A percentile compares a stretch with the other conserved stretches of the same genome.
Evolutionary conservation across 1,284 basidiomycete genomes (phyloP).

Genomic region (Ustilago curta): DNA sequence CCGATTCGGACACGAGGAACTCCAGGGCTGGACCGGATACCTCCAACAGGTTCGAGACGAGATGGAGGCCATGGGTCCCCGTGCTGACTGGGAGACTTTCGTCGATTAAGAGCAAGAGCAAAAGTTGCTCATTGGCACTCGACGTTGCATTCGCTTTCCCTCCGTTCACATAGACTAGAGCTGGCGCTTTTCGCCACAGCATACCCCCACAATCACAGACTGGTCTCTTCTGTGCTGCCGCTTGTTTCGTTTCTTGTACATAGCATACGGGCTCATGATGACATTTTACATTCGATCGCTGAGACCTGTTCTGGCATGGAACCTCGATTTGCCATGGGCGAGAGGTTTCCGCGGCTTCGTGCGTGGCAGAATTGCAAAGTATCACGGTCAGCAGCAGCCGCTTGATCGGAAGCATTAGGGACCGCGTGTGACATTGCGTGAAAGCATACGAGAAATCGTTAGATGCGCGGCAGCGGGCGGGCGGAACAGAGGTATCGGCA

Average conservation of each 20-base stretch:
- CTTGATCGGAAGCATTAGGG: background rate
- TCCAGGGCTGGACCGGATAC: constrained; percentile 40
- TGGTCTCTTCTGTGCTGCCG: background rate
- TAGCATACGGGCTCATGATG: too few species aligned
- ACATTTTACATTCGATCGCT: background rate
- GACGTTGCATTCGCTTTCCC: background rate
- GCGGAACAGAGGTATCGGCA: constrained; percentile 2
- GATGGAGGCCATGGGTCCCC: constrained; percentile 45
- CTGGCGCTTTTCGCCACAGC: background rate
- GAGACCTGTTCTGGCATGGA: too few species aligned
- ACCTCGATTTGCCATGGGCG: too few species aligned
- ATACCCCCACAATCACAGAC: constrained; percentile 11
- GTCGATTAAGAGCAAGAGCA: constrained; percentile 22
- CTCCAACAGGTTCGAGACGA: constrained; percentile 36
- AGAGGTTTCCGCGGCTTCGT: too few species aligned
- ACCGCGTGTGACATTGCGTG: background rate
- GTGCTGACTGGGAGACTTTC: constrained; percentile 45
- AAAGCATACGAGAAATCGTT: constrained; percentile 1
- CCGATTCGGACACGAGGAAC: constrained; percentile 16
- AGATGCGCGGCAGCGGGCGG: background rate
- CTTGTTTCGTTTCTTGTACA: too few species aligned
- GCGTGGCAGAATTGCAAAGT: too few species aligned
- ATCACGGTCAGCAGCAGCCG: too few species aligned
- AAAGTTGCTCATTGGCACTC: background rate
- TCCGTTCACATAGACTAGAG: constrained; percentile 4